Conservation (phyloP, 2,329 filamentous ascomycete species). For the Nakataea oryzae region DNA sequence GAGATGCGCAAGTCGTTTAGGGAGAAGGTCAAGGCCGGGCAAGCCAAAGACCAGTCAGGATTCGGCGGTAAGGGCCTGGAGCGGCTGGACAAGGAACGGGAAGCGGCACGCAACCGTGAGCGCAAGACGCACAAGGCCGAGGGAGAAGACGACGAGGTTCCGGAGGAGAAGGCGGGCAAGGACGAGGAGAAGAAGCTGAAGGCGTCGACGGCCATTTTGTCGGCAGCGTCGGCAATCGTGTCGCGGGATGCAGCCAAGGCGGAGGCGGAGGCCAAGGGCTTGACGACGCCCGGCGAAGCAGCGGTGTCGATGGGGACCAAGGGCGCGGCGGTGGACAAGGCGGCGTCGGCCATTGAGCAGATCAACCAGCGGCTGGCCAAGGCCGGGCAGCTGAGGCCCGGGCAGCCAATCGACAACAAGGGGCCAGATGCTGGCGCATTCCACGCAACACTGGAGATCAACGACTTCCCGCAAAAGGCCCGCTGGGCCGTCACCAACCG, state of each 20-base stretch:
- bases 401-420: conserved; percentile 96
- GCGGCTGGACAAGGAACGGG: conserved; percentile 80
- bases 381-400: conserved; percentile 79
- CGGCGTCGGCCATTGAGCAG: conserved; percentile 78
- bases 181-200: conserved; percentile 63
- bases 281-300: conserved; percentile 12
- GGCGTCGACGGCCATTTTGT: conserved; percentile 55
- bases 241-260: conserved; percentile 39
- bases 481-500: conserved; percentile 97
- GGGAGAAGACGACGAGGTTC: conserved; percentile 70
- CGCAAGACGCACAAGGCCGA: conserved; percentile 85
- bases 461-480: conserved; percentile 97
- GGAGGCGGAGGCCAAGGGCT: conserved; percentile 24
- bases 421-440: conserved; percentile 93
- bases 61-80: conserved; percentile 95
- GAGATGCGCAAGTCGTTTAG: conserved; percentile 64
- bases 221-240: conserved; percentile 49
- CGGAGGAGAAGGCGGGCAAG: conserved; percentile 51
- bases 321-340: conserved; percentile 64
- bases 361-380: conserved; percentile 88
- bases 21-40: conserved; percentile 86
- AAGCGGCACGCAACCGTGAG: conserved; percentile 76
- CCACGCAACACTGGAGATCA: conserved; percentile 96
- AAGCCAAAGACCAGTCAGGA: conserved; percentile 79
- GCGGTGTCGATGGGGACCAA: conserved; percentile 14